Evolutionary conservation across 768 basidiomycete genomes (phyloP), one percentile per base, ranked within the genome.

Genomic region (Tylopilus subfusipes): DNA sequence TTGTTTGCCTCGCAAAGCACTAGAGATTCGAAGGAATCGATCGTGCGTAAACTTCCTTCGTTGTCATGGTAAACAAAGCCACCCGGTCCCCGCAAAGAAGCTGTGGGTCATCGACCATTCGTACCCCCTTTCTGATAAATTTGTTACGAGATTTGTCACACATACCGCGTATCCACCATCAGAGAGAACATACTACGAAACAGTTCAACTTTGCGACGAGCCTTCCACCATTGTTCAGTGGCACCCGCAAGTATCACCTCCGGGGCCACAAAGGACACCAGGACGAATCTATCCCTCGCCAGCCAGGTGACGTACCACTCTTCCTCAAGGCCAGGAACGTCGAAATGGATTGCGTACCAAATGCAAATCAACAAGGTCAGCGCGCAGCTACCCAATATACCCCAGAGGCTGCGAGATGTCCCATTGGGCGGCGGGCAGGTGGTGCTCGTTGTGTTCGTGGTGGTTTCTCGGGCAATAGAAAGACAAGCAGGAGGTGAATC

Each of bases 281-380:
- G 12, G n/a, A 14, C 24, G 18, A 48, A 9, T 12, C 3, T 19
- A 29, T 19, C 16, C 4, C 8, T 16, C 12, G 22, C 1, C 33
- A 2, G 10, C 33, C 25, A 27, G 25, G 25, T 7, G 25, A 3
- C 4, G 25, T 27, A 27, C 25, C 25, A 27, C 25, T 27, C 25
- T 27, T 27, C 25, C 25, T 27, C 25, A 27, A 7, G 25, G 7
- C 1, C 5, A 14, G 33, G 24, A 12, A 52, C 12, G 3, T 44
- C 8, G 18, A 14, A 9, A 24, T 55, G 54, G 13, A 55, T 30
- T 1, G 48, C 19, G 3, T 45, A 42, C 54, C 54, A 55, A 5
- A 55, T 21, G 22, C 54, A 55, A n/a, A 55, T 48, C 2, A 50
- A 13, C 12, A 55, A 12, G 4, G 48, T 55, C 5, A 55, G 5